Evolutionary conservation across 129 eudicot species (phyloP), one percentile per base, ranked within the genome.

Genomic region (Pittosporum tobira): DNA sequence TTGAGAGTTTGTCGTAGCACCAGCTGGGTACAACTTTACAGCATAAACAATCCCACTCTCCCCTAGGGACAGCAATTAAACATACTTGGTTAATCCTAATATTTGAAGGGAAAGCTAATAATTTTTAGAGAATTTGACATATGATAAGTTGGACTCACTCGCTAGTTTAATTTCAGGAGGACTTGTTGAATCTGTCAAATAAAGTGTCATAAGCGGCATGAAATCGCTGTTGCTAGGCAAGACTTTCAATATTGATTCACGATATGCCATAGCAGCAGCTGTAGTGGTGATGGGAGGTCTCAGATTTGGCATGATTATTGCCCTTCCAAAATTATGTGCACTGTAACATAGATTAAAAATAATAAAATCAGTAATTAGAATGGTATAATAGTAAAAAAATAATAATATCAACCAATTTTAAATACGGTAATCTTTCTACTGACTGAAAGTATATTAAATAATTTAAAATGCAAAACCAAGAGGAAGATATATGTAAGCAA

Each of bases 1-100:
- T 72, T 93, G 99, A 47, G 99, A 93, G 74, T 93, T 93, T 23
- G 99, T 93, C 45, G 99, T 93, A 45, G 99, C 99, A 66, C 99
- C 99, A 72, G 99, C 99, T 43, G 99, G 99, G 69, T 93, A 93
- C 62, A 93, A 40, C 73, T 93, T 93, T 58, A 93, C 99, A 64
- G 80, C 99, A 77, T 61, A 77, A 13, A 93, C 87, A 60, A 81
- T 74, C 38, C 94, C 96, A 64, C 99, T 93, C 76, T 93, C 88
- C 67, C 88, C 99, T 93, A 19, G 73, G 34, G 11, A 68, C 6
- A 67, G 57, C 62, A 55, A 26, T n/a, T n/a, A n/a, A n/a, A n/a
- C n/a, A n/a, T n/a, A n/a, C n/a, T n/a, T n/a, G n/a, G n/a, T 20
- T 40, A n/a, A 20, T 27, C 4, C 36, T 16, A 45, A 18, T 61